Evolutionary conservation across 257 asterid genomes (phyloP), one percentile per base, ranked within the genome.

Genomic region (Thymus mandschuricus): DNA sequence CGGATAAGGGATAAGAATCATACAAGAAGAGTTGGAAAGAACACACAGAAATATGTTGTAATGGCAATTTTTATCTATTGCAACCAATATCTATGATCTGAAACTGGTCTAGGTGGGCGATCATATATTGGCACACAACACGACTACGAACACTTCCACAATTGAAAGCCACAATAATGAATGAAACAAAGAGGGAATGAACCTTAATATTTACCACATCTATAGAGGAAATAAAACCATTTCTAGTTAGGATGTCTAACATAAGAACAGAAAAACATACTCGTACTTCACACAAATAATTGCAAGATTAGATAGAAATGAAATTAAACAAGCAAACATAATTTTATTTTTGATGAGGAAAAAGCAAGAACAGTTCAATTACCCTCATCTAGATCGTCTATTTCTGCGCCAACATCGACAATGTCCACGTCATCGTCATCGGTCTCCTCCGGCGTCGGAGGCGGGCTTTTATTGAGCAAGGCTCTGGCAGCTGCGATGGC

Each of bases 401-500:
- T 46, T 66, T 31, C 38, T 28, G 55, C 80, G 30, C 35, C 70
- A 4, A 34, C 77, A 12, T 10, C 57, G 65, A 66, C 77, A 61
- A 31, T 60, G 21, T 43, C 64, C 62, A 34, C 57, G 10, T 76
- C 82, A 61, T 48, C 74, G 33, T 76, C 82, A 61, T 48, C 74
- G 33, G 86, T 66, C 73, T 27, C 80, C 73, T 21, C 79, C 69
- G 64, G 81, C 82, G 41, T 63, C 68, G 59, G 63, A 52, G 67
- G 69, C 33, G 35, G 56, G 64, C 81, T 79, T 84, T 89, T 95
- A 78, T 89, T 72, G 13, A 94, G 69, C 76, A 94, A 75, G 5
- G 97, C 89, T 61, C 84, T 84, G 0, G 99, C 96, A 0, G 99
- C 99, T 1, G 99, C 85, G 5, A 94, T 80, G n/a, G 97, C 97